phyloP scores from a whole-genome alignment of 2,329 filamentous ascomycete species.

The Seiridium unicorne region DNA sequence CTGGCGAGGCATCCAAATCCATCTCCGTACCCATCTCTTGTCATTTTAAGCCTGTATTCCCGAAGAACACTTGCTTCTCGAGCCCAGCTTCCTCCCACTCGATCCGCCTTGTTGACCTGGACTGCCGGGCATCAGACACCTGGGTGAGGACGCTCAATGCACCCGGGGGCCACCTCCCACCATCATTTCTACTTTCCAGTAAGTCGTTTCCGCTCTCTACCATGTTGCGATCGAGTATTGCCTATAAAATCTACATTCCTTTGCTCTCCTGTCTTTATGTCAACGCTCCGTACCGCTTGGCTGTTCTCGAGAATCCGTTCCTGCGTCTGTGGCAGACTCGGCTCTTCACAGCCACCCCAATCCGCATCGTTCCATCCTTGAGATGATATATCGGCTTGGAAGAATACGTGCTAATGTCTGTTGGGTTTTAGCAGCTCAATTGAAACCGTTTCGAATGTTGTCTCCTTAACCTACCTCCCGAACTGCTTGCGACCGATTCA shows the following conservation, averaged over 20 bases:
- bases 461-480: slow-evolving; percentile 3
- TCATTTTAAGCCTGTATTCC: slow-evolving; percentile 7
- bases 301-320: not conserved
- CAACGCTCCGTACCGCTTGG: slow-evolving; percentile 11
- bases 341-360: not conserved
- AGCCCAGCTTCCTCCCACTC: slow-evolving; percentile 8
- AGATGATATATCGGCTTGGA: not conserved
- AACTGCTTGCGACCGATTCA: slow-evolving; percentile 1
- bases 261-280: slow-evolving; percentile 12
- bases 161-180: slow-evolving; percentile 29
- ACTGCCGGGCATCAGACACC: slow-evolving; percentile 20
- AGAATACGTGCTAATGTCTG: not conserved
- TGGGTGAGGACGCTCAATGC: slow-evolving; percentile 25
- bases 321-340: not conserved
- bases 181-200: slow-evolving; percentile 31
- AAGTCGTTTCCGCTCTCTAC: slow-evolving; percentile 29
- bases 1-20: slow-evolving; percentile 20
- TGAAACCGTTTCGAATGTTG: not conserved
- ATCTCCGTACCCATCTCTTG: slow-evolving; percentile 15
- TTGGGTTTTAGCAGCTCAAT: not conserved
- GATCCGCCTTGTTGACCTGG: slow-evolving; percentile 17
- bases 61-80: slow-evolving; percentile 8
- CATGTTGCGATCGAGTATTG: slow-evolving; percentile 34
- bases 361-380: not conserved
- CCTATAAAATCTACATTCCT: slow-evolving; percentile 11